These are phyloP conservation scores for Coprinellus micaceus DNA, from an alignment of 768 basidiomycete species.

Conservation along the genomic window DNA sequence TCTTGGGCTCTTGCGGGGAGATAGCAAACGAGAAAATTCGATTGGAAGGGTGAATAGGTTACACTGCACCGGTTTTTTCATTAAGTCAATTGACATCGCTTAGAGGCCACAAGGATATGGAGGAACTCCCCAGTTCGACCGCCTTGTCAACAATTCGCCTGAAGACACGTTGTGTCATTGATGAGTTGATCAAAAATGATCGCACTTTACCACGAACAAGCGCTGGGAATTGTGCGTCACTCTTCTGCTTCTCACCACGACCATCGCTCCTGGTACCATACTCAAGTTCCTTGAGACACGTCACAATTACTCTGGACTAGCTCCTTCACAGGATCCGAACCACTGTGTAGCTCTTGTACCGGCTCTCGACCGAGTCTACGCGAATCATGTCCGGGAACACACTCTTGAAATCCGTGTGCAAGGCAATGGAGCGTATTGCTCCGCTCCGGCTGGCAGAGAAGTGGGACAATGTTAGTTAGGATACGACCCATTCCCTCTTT, in stretches of 20 bases:
- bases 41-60: background rate
- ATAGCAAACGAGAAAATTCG: background rate
- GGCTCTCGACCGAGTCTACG: background rate
- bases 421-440: slow-evolving; percentile 80
- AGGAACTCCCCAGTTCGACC: background rate
- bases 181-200: background rate
- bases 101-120: background rate
- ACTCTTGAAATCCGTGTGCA: slow-evolving; percentile 51
- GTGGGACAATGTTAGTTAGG: slow-evolving; percentile 86
- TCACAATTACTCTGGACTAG: background rate
- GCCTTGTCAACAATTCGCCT: too few relatives aligned
- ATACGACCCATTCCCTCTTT: background rate
- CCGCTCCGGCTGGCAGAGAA: slow-evolving; percentile 81
- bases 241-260: slow-evolving; percentile 1
- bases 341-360: background rate
- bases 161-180: too few relatives aligned
- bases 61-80: background rate
- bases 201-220: slow-evolving; percentile 1
- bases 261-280: background rate
- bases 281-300: background rate
- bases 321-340: background rate
- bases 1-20: background rate
- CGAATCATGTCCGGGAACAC: slow-evolving; percentile 28
- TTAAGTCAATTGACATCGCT: too few relatives aligned
- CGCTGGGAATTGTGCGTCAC: background rate